Conservation (phyloP, 2,329 filamentous ascomycete species). For the Colletotrichum nymphaeae region DNA sequence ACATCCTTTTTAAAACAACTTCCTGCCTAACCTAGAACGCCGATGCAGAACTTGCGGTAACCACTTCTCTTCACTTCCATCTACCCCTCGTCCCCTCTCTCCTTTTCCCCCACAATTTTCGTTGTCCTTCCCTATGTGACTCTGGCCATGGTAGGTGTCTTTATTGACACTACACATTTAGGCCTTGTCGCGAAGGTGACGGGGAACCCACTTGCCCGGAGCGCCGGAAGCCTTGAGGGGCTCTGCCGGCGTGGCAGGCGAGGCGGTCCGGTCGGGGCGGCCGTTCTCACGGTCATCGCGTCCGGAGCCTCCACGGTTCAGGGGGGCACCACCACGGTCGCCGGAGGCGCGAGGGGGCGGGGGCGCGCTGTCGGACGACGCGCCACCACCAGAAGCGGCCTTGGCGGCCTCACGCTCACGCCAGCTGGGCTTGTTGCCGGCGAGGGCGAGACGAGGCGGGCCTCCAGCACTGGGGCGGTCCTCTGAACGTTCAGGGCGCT, state of each 20-base stretch:
- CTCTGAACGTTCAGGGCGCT: constrained; percentile 55
- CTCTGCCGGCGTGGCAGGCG: constrained; percentile 58
- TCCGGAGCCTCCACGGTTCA: constrained; percentile 57
- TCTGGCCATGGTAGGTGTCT: not conserved
- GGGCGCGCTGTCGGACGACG: constrained; percentile 45
- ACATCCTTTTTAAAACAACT: constrained; percentile 48
- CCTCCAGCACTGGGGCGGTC: constrained; percentile 54
- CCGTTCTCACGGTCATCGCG: constrained; percentile 55
- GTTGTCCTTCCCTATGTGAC: constrained; percentile 36
- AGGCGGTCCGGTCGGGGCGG: constrained; percentile 45
- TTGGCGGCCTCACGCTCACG: constrained; percentile 75
- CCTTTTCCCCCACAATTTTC: constrained; percentile 31
- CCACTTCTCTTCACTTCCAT: constrained; percentile 17
- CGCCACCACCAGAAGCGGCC: constrained; percentile 45
- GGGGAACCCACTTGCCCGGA: constrained; percentile 70
- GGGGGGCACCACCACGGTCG: constrained; percentile 49
- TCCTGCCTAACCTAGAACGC: constrained; percentile 50
- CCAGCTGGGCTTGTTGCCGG: constrained; percentile 74
- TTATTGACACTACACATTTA: constrained; percentile 42
- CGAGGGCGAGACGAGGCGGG: constrained; percentile 71
- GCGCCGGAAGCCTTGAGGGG: constrained; percentile 63
- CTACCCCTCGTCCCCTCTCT: no score
- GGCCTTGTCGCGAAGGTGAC: constrained; percentile 53
- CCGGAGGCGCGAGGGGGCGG: constrained; percentile 48
- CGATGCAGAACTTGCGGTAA: constrained; percentile 46